Conservation (phyloP, 1,139 yeast genomes). For the Debaryomyces robertsiae region DNA sequence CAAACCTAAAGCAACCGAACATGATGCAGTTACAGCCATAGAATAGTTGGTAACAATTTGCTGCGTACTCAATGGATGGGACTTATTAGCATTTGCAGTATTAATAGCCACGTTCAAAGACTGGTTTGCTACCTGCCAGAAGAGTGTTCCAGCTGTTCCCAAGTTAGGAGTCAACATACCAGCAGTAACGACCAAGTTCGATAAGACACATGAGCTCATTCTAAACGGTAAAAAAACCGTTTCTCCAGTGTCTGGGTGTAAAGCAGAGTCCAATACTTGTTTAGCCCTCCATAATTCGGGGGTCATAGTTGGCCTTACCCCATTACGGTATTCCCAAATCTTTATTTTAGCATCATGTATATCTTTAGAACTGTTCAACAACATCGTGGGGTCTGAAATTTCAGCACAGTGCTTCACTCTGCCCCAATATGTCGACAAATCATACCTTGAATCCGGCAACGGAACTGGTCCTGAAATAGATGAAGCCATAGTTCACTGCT, state of each 20-base stretch:
- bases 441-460: conserved; percentile 77
- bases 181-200: conserved; percentile 90
- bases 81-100: conserved; percentile 93
- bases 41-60: conserved; percentile 80
- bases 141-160: conserved; percentile 85
- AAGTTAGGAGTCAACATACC: conserved; percentile 97
- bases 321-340: conserved; percentile 73
- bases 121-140: conserved; percentile 98
- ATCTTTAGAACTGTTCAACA: conserved; percentile 67
- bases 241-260: conserved; percentile 95
- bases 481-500: conserved; percentile 82
- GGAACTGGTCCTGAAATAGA: conserved; percentile 80
- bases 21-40: conserved; percentile 91
- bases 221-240: conserved; percentile 90
- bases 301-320: conserved; percentile 61
- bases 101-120: conserved; percentile 94
- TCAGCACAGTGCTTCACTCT: conserved; percentile 93
- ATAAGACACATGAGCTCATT: conserved; percentile 93
- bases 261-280: conserved; percentile 78
- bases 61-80: conserved; percentile 79
- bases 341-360: conserved; percentile 64
- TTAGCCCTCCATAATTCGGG: conserved; percentile 92
- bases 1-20: conserved; percentile 92
- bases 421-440: conserved; percentile 83
- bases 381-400: conserved; percentile 89